A percentile compares a stretch with the other conserved stretches of the same genome.
Evolutionary conservation across 2,329 filamentous ascomycete genomes (phyloP).

Genomic region (Thelonectria discophora): DNA sequence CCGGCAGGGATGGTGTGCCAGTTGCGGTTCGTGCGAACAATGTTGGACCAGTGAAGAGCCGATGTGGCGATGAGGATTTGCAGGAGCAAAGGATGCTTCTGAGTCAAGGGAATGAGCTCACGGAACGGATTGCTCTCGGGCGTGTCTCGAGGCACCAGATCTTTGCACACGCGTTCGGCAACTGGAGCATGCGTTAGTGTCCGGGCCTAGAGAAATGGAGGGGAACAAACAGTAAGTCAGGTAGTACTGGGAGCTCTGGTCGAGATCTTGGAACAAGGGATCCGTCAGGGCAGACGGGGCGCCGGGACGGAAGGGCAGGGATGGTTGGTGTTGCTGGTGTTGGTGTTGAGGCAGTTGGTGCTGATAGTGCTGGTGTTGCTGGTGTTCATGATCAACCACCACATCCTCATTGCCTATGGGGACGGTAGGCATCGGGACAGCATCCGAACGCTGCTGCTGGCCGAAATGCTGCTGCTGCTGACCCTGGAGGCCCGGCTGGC

Average conservation of each 20-base stretch:
- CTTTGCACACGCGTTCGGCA: conserved; percentile 60
- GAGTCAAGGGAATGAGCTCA: conserved; percentile 58
- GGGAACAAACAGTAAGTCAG: conserved; percentile 56
- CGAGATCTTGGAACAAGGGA: conserved; percentile 64
- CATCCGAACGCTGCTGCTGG: conserved; percentile 17
- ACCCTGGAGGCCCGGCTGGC: not conserved
- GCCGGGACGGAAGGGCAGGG: conserved; percentile 33
- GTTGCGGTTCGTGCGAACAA: conserved; percentile 46
- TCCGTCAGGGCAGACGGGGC: conserved; percentile 55
- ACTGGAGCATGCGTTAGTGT: conserved; percentile 48
- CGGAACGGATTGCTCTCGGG: conserved; percentile 58
- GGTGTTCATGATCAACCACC: conserved; percentile 6
- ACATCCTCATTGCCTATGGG: not conserved
- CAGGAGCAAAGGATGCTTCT: conserved; percentile 55
- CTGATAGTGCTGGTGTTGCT: conserved; percentile 15
- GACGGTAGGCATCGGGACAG: conserved; percentile 20
- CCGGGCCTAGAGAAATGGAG: conserved; percentile 7
- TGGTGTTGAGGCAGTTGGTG: conserved; percentile 14
- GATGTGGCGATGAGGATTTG: conserved; percentile 60
- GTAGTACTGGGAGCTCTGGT: conserved; percentile 56
- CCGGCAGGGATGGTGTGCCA: conserved; percentile 42
- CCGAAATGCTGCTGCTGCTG: conserved; percentile 5
- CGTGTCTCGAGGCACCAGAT: conserved; percentile 60
- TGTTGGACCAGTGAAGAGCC: conserved; percentile 59
- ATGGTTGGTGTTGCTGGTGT: conserved; percentile 29